Base-by-base conservation (phyloP, 306 rosid genomes). In the Dicorynia guianensis region DNA sequence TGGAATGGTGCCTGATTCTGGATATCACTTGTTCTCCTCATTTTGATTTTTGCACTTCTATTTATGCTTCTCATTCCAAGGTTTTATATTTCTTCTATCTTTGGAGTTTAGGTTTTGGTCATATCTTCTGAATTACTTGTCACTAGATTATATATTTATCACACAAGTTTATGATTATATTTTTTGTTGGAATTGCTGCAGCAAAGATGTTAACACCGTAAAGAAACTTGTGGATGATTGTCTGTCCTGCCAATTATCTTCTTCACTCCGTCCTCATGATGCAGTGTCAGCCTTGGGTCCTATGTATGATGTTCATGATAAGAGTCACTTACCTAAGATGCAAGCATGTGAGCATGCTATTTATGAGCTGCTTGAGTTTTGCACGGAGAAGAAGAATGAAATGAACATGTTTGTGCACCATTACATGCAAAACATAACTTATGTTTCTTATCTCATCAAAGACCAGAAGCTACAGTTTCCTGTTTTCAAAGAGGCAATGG, bases 211-310 rank as follows among this genome's bases (percentile, higher is more conserved):
- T 11, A 84, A 86, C 78, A 96, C 93, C 0, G 99, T 96, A 72
- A 96, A 92, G 91, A 90, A 86, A 80, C 88, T 96, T 20, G 98
- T 96, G 75, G 98, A 92, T 84, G 99, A 96, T 72, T 92, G 97
- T 70, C 84, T 90, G 75, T 90, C 97, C 67, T 72, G 92, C 59
- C 96, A 88, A 52, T 76, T 92, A 79, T 90, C 99, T 53, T 92
- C 98, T 54, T 90, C 98, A 40, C 93, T 96, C 64, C 96, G 98
- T 67, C 99, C 99, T 74, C 99, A 92, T 69, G 99, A 96, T 89
- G 99, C 99, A 0, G 99, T 96, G 76, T 96, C 99, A 10, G 99
- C 99, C 80, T 74, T 96, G 86, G 99, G 99, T 76, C 99, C 96
- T 63, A 96, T 96, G 98, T 96, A 96, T 72, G 97, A 96, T 79